phyloP scores from a whole-genome alignment of 2,329 filamentous ascomycete species.

The Colletotrichum gigasporum region DNA sequence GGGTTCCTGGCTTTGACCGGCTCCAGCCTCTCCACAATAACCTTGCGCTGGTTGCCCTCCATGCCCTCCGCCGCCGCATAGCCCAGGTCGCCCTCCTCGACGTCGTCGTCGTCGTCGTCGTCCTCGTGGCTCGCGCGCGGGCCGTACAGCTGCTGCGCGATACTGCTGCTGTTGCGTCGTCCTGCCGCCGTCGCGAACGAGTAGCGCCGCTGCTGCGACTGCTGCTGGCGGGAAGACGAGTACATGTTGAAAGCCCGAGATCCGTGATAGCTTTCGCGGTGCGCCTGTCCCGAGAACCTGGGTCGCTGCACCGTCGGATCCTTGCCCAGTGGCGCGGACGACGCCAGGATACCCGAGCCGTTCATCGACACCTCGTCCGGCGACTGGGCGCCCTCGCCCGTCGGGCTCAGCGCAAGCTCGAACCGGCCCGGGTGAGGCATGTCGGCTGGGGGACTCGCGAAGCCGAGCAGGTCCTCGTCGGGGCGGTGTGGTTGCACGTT shows the following conservation, averaged over 20 bases:
- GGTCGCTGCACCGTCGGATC: slow-evolving; percentile 17
- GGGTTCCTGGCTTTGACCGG: slow-evolving; percentile 95
- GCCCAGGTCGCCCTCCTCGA: slow-evolving; percentile 90
- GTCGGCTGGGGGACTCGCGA: slow-evolving; percentile 69
- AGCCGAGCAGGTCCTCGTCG: slow-evolving; percentile 75
- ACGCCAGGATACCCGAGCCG: slow-evolving; percentile 20
- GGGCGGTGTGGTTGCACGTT: slow-evolving; percentile 41
- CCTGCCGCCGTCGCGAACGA: slow-evolving; percentile 61
- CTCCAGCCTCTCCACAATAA: slow-evolving; percentile 96
- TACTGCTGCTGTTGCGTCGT: slow-evolving; percentile 58
- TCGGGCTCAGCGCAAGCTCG: slow-evolving; percentile 66
- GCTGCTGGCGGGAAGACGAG: slow-evolving; percentile 53
- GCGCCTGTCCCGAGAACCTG: slow-evolving; percentile 20
- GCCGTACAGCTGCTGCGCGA: slow-evolving; percentile 63
- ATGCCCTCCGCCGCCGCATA: slow-evolving; percentile 94
- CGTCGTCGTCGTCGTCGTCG: slow-evolving; percentile 72
- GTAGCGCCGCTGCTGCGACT: slow-evolving; percentile 55
- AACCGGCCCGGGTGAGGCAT: slow-evolving; percentile 82
- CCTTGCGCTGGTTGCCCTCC: slow-evolving; percentile 90
- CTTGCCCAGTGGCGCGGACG: slow-evolving; percentile 16
- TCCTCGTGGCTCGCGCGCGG: slow-evolving; percentile 36
- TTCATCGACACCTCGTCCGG: slow-evolving; percentile 44
- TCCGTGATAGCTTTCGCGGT: slow-evolving; percentile 46
- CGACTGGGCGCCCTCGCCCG: slow-evolving; percentile 50
- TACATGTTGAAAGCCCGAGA: slow-evolving; percentile 53